Percentiles rank a stretch among this genome's conserved stretches.
Conservation (phyloP, 176 grass and related monocot species). For the Chloris gayana region DNA sequence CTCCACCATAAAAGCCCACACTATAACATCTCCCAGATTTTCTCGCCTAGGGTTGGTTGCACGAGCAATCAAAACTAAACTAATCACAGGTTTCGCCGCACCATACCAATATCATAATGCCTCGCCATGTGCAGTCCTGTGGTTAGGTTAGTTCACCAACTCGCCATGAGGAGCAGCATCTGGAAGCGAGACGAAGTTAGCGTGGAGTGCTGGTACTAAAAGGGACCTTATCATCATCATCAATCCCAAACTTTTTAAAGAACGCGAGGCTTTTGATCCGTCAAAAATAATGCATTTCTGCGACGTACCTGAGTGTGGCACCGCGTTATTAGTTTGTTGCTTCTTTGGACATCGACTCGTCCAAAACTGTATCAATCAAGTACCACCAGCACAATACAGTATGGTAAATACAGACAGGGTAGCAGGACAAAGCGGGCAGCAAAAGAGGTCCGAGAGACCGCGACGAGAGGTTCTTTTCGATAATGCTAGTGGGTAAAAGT, state of each 20-base stretch:
- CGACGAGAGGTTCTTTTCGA: background rate
- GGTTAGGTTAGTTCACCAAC: slow-evolving; percentile 15
- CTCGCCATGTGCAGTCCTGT: slow-evolving; percentile 25
- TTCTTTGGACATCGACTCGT: background rate
- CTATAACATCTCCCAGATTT: background rate
- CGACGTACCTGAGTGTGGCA: background rate
- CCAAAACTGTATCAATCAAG: background rate
- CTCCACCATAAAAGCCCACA: background rate
- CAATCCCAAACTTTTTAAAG: background rate
- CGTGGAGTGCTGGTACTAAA: background rate
- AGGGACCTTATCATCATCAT: background rate
- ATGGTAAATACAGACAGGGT: background rate
- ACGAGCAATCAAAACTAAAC: background rate
- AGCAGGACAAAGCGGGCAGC: background rate
- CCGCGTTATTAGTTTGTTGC: background rate
- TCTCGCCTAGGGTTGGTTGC: background rate
- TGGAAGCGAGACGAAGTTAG: background rate
- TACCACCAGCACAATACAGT: background rate
- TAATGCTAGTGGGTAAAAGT: slow-evolving; percentile 27
- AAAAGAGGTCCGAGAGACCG: background rate
- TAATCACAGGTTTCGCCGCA: background rate
- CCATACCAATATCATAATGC: slow-evolving; percentile 1
- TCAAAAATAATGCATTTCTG: background rate
- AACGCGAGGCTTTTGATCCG: background rate
- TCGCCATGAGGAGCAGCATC: background rate